phyloP scores from a whole-genome alignment of 257 asterid genomes.

The Solanum chmielewskii region DNA sequence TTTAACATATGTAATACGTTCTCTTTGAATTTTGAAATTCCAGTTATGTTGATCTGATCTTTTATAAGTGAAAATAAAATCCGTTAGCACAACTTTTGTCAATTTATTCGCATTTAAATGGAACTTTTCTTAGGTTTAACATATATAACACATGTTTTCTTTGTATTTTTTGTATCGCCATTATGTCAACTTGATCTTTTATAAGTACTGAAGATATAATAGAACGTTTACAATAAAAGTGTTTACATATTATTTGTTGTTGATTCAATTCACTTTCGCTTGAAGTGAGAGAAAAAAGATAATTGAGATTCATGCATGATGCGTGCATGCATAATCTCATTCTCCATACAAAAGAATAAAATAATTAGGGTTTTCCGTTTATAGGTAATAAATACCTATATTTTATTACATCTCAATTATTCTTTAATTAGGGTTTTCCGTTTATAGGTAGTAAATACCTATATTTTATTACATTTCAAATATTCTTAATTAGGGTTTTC shows the following conservation, averaged over 20 bases:
- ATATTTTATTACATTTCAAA: neutral
- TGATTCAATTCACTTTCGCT: neutral
- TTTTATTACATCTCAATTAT: no score
- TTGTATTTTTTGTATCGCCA: neutral
- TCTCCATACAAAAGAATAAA: neutral
- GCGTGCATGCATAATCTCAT: neutral
- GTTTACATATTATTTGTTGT: neutral
- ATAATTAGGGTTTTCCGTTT: no score
- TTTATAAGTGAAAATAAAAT: no score
- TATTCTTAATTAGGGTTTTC: neutral
- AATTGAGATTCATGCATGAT: neutral
- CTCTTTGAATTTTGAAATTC: neutral
- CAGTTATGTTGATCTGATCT: neutral
- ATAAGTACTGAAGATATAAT: neutral
- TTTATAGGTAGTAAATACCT: neutral
- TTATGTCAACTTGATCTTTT: neutral
- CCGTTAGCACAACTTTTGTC: neutral
- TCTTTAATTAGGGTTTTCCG: neutral
- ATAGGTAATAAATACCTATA: no score
- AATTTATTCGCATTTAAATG: neutral
- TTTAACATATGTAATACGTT: neutral
- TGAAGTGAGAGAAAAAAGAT: neutral
- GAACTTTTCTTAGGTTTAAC: neutral
- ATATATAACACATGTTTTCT: neutral
- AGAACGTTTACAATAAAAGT: neutral